Base-by-base conservation (phyloP, 495 filamentous ascomycete genomes). In the Neurospora sp. region DNA sequence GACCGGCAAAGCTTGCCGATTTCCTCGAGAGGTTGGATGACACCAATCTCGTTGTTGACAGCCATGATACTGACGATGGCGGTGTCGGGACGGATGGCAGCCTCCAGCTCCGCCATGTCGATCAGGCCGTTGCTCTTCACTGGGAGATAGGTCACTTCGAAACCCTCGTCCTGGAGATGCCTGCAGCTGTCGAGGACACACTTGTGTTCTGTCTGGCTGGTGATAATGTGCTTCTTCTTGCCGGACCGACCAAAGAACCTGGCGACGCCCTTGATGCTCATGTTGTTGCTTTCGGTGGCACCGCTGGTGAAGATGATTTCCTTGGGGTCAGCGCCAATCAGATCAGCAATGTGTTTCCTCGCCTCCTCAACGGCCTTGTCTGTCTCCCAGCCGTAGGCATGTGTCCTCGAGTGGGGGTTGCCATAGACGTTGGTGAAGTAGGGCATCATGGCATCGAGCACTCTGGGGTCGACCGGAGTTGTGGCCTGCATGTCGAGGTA, bases 401-500 rank as follows among this genome's bases (percentile, higher is more conserved):
- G 96, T 70, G 96, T 99, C 79, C 96, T 88, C 42, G 95, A 98
- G 82, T 99, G 96, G 70, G 96, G 96, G 81, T 99, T 99, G 75
- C 96, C 96, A 82, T 97, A 98, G 40, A 97, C 88, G 41, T 94
- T 94, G 31, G 95, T 96, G 78, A 92, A 92, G 84, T 90, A 99
- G 1, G 96, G 96, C 27, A 99, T 87, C 96, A 99, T 99, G 69
- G 94, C 93, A 79, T 99, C 96, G 12, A 99, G 87, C 44, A 98
- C 96, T 71, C 96, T 89, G 49, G 96, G 96, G 77, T 99, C 96
- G 9, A 93, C 88, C 11, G 96, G 96, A n/a, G 96, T 98, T 4
- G 96, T 99, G 18, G 96, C 95, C 84, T 99, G 96, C 93, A 97
- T 97, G 79, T 99, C 96, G 46, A 99, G 91, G 78, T 98, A 99